Base-by-base conservation (phyloP, 805 yeast genomes). In the Jamesozyma gamospora region DNA sequence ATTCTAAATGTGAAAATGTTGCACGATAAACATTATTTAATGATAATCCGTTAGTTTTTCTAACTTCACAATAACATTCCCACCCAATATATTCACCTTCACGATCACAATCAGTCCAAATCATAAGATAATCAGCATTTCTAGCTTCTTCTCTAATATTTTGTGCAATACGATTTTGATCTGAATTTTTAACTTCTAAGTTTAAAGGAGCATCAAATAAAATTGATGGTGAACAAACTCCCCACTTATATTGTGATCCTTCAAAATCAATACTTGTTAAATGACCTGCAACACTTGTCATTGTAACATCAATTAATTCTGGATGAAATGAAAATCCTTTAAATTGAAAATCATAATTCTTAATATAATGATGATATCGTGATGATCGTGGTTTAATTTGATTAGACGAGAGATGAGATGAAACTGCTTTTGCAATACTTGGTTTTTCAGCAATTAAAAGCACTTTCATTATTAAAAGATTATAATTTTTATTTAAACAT, bases 51-150 rank as follows among this genome's bases (percentile, higher is more conserved):
- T 53, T 63, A 1, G 61, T 65, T 45, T 66, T 67, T 36, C 57
- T 55, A 0, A 95, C 96, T n/a, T 78, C 79, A 39, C 77, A 70
- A 28, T 75, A 69, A 13, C 94, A 76, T 51, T 88, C 95, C 64
- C 70, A 76, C 0, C 96, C 97, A 41, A 88, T 88, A 58, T 77
- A 82, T 58, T 88, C 97, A 2, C 97, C 97, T 57, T 88, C 97
- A 28, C 96, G 68, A 69, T 88, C 97, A 62, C 98, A 92, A 70
- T 92, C 99, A 1, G 98, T 92, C 97, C 98, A 92, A 7, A 92
- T 85, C 83, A 86, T 84, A 40, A 92, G 62, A 30, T 65, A 64
- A 38, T 76, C 73, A 4, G 84, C 74, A 15, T 52, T 53, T 31
- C 78, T 58, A 4, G 87, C 82, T 53, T 86, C 86, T 4, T 59